Evolutionary conservation across 352 stramenopile genomes (phyloP).

Genomic region (Peronospora farinosa): DNA sequence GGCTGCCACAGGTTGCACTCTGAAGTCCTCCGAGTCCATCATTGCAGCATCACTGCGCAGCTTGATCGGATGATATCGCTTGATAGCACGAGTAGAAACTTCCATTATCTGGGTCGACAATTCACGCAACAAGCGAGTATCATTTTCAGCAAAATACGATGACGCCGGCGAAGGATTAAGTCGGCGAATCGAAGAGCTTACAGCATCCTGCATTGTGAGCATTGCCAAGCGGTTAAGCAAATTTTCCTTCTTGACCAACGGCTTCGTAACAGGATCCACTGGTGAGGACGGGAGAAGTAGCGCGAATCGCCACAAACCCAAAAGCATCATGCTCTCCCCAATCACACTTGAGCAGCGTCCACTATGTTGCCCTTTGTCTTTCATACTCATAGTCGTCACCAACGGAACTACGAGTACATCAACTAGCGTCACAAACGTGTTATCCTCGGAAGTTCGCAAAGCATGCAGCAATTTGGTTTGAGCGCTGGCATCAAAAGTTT

Average conservation of each 20-base stretch:
- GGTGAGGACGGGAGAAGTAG: slow-evolving; percentile 91
- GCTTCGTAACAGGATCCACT: slow-evolving; percentile 93
- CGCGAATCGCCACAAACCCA: slow-evolving; percentile 91
- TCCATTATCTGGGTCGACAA: slow-evolving; percentile 24
- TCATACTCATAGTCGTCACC: slow-evolving; percentile 21
- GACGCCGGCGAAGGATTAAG: slow-evolving; percentile 38
- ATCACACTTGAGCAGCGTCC: slow-evolving; percentile 12
- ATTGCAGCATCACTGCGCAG: slow-evolving; percentile 4
- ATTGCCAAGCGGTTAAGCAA: slow-evolving; percentile 84
- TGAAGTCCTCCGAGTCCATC: slow-evolving; percentile 13
- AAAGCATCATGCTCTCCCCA: slow-evolving; percentile 79
- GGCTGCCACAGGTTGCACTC: slow-evolving; percentile 29
- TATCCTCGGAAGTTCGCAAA: slow-evolving; percentile 35
- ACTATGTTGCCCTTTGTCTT: slow-evolving; percentile 1
- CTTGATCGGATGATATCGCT: slow-evolving; percentile 39
- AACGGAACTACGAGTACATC: slow-evolving; percentile 41
- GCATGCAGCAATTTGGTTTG: slow-evolving; percentile 26
- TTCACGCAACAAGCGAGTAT: slow-evolving; percentile 11
- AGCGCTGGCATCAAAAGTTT: slow-evolving; percentile 15
- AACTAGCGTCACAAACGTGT: slow-evolving; percentile 26
- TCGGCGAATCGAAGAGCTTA: slow-evolving; percentile 52
- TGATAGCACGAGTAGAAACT: slow-evolving; percentile 39
- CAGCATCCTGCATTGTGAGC: slow-evolving; percentile 52
- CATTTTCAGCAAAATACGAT: slow-evolving; percentile 18
- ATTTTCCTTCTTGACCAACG: slow-evolving; percentile 90